phyloP scores from a whole-genome alignment of 495 filamentous ascomycete species.

The Zalerion maritima region DNA sequence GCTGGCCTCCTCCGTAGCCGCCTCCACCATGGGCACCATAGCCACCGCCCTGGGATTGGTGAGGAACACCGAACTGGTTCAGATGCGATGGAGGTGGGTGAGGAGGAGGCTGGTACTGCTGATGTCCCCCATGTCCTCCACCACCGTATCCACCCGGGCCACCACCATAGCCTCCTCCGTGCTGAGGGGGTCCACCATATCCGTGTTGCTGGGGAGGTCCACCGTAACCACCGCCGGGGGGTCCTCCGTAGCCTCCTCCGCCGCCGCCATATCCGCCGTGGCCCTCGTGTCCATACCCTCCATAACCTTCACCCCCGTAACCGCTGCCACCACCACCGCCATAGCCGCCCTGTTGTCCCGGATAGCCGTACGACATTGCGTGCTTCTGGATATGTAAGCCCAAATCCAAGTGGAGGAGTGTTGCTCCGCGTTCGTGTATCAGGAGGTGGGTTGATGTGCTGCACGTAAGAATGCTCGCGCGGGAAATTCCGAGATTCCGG shows the following conservation, averaged over 20 bases:
- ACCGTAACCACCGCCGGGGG: conserved; percentile 5
- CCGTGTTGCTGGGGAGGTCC: conserved; percentile 9
- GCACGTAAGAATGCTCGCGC: too few species aligned
- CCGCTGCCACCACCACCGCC: conserved; percentile 6
- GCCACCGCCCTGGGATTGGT: conserved; percentile 6
- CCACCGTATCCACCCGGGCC: conserved; percentile 3
- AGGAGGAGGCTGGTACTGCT: conserved; percentile 15
- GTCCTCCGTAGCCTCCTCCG: conserved; percentile 1
- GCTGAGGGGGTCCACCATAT: not conserved
- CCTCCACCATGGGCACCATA: conserved; percentile 10
- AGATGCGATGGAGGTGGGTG: conserved; percentile 18
- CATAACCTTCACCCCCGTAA: conserved; percentile 1
- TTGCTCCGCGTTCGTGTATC: too few species aligned
- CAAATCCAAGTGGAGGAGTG: too few species aligned
- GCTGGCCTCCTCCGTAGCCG: conserved; percentile 15
- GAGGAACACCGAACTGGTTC: conserved; percentile 25
- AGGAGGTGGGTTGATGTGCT: too few species aligned
- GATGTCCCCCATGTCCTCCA: conserved; percentile 14
- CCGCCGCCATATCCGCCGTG: conserved; percentile 2
- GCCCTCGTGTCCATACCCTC: not conserved
- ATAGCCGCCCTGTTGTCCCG: conserved; percentile 10
- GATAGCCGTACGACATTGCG: conserved; percentile 9
- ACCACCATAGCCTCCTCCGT: conserved; percentile 1
- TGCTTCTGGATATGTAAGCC: too few species aligned
- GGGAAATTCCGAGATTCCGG: too few species aligned